Base-by-base conservation (phyloP, 371 early-diverging fungal genomes). In the Apophysomyces sp. region DNA sequence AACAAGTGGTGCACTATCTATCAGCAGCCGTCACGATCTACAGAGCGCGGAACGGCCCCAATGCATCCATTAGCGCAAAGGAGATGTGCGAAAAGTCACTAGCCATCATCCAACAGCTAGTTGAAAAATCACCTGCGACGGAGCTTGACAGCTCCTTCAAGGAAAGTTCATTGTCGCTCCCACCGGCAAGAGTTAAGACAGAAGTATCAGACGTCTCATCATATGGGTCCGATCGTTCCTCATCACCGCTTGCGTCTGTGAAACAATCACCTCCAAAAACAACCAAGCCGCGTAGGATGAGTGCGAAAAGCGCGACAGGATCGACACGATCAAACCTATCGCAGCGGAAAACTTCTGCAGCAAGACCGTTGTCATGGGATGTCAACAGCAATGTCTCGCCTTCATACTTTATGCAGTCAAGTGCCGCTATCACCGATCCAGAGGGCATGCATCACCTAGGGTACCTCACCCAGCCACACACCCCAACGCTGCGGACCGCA, bases 1-100 rank as follows among this genome's bases (percentile, higher is more conserved):
- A 76, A 16, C 73, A 79, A 44, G 68, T 72, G 8, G 52, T 79
- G n/a, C 72, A 79, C 52, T 79, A 74, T 53, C 34, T 79, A 4
- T 70, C 79, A 8, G 74, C 79, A 2, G 74, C 79, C 1, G 56
- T 69, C 3, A 76, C 79, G 1, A 41, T 78, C 0, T 74, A 73
- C 49, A 51, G 55, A 41, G 55, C 55, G 3, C 39, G 62, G 24
- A 21, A 59, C 0, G 63, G 52, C 21, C 56, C 58, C n/a, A 57
- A 54, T 30, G 12, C 36, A 9, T 39, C 57, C 21, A 26, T 24
- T n/a, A 57, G 58, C 7, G 59, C 55, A 18, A 41, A 57, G 30
- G 62, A 60, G 37, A 32, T 60, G 39, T 64, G 57, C 29, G 36
- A 58, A 21, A 60, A 61, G 31, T 52, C 64, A n/a, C 34, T 63